Base-by-base conservation (phyloP, 176 grass and related monocot species). In the Cymbopogon citratus region DNA sequence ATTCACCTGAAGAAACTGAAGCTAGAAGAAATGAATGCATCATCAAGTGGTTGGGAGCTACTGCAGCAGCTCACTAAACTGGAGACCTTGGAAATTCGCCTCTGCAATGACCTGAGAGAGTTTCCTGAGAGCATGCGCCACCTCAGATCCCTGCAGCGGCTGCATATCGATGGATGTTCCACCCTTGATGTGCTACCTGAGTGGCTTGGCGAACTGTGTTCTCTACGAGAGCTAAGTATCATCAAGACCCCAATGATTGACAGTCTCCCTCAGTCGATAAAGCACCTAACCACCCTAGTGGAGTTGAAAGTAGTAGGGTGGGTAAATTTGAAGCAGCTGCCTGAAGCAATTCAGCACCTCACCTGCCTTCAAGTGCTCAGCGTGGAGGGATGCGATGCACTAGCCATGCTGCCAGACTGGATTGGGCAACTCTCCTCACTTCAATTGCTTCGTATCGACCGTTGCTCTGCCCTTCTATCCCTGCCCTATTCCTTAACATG, bases 91-190 rank as follows among this genome's bases (percentile, higher is more conserved):
- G 35, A 36, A 9, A 48, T 80, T 67, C 12, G 9, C 9, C 8
- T 21, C 40, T 81, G 78, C 13, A 33, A 14, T 38, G 67, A 70
- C n/a, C 63, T 70, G 63, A 36, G 11, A 24, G 5, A 36, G 15
- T 70, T 81, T 51, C 78, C 78, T 15, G 13, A 81, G 29, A 81
- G 39, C 78, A 51, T 81, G 21, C 63, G 26, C 6, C 1, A 33
- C 24, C 78, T 81, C 69, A 46, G 1, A 2, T 46, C 63, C 7
- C 78, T 48, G 3, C 38, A 43, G 8, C 2, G 8, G 7, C 11
- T 74, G 15, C 1, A 5, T 5, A 33, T 74, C 14, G 7, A 7
- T 0, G 9, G 0, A 34, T 74, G 71, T 19, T 10, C 43, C 28
- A 31, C 28, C 7, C 44, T 64, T 44, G 44, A 1, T 8, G 6